These are phyloP conservation scores for Agrocybe pediades DNA, from an alignment of 768 basidiomycete species.

Conservation along the genomic window DNA sequence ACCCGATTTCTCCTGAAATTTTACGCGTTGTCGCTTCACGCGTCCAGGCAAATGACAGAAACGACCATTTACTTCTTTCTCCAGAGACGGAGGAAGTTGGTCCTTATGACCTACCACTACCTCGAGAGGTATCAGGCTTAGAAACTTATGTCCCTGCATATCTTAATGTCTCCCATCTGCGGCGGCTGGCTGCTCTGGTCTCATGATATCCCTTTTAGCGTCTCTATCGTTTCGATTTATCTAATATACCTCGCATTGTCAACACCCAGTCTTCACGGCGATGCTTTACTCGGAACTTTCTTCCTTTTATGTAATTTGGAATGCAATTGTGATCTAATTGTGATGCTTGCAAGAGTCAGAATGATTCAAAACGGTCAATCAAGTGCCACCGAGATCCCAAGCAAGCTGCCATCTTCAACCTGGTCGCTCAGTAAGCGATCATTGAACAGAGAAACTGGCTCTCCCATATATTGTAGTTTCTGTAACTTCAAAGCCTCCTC, in stretches of 20 bases:
- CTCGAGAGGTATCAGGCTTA: conserved; percentile 92
- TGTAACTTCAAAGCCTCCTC: background rate
- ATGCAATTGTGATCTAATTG: background rate
- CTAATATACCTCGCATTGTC: conserved; percentile 45
- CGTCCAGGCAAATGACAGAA: conserved; percentile 94
- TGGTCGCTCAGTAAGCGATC: conserved; percentile 50
- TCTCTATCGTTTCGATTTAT: conserved; percentile 22
- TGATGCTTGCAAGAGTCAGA: too few species aligned
- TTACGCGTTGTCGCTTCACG: conserved; percentile 94
- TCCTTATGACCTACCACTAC: conserved; percentile 90
- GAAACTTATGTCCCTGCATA: conserved; percentile 97
- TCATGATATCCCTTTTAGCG: conserved; percentile 16
- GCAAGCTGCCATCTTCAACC: conserved; percentile 51
- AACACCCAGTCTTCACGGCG: conserved; percentile 40
- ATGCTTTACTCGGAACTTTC: conserved; percentile 37
- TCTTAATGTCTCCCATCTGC: conserved; percentile 85
- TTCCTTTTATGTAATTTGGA: conserved; percentile 12
- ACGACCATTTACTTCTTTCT: conserved; percentile 93
- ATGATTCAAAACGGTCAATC: too few species aligned
- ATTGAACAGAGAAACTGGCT: conserved; percentile 39
- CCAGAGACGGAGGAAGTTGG: conserved; percentile 98
- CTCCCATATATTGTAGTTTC: conserved; percentile 19
- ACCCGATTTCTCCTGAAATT: conserved; percentile 97
- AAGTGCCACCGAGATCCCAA: conserved; percentile 21
- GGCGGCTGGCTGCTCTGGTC: conserved; percentile 85